A percentile compares a stretch with the other conserved stretches of the same genome.
phyloP scores from a whole-genome alignment of 1,139 yeast species.

The Zygosaccharomyces pseudobailii region DNA sequence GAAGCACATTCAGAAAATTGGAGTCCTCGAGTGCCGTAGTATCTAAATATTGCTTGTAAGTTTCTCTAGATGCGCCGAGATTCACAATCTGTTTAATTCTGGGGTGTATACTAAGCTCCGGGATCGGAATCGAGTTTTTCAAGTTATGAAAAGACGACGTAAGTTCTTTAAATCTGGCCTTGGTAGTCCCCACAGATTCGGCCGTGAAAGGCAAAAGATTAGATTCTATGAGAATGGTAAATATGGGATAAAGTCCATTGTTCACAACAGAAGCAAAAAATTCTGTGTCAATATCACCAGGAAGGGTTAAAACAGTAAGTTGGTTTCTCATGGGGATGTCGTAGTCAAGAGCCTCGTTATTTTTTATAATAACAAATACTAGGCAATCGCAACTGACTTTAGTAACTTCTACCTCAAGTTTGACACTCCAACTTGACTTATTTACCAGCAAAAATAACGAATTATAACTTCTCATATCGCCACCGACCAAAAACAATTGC shows the following conservation, averaged over 20 bases:
- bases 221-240: conserved; percentile 39
- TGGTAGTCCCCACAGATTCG: conserved; percentile 43
- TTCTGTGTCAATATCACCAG: conserved; percentile 39
- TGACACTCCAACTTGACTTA: conserved; percentile 1
- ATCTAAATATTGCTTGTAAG: conserved; percentile 34
- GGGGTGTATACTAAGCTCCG: conserved; percentile 60
- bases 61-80: conserved; percentile 32
- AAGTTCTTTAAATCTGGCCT: conserved; percentile 65
- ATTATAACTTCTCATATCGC: conserved; percentile 1
- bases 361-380: conserved; percentile 13
- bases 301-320: conserved; percentile 13
- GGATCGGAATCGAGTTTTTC: conserved; percentile 64
- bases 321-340: conserved; percentile 25
- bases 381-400: neutral
- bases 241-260: conserved; percentile 50
- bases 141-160: conserved; percentile 64
- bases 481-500: conserved; percentile 4
- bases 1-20: conserved; percentile 57
- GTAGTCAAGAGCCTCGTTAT: conserved; percentile 7
- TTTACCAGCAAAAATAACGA: conserved; percentile 1
- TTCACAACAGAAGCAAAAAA: conserved; percentile 55
- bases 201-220: conserved; percentile 23
- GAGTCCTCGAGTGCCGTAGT: conserved; percentile 45
- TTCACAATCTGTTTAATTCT: conserved; percentile 41
- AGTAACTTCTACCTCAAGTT: conserved; percentile 1